Percentiles rank a stretch among this genome's conserved stretches.
Conservation (phyloP, 2,329 filamentous ascomycete species). For the Periconia macrospinosa region DNA sequence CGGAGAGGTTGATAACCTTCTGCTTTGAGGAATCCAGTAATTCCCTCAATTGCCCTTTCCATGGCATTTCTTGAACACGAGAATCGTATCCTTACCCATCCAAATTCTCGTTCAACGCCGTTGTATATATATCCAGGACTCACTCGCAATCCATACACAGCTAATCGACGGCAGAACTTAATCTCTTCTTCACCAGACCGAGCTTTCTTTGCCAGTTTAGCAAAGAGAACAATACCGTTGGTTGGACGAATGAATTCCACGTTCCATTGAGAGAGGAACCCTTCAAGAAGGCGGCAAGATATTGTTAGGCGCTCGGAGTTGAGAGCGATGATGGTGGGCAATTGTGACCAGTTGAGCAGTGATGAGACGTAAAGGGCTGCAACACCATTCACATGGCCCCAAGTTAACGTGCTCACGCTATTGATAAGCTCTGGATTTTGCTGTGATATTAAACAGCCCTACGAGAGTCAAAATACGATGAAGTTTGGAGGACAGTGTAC, state of each 20-base stretch:
- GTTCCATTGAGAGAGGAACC: conserved; percentile 12
- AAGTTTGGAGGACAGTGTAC: conserved; percentile 5
- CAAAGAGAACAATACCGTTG: conserved; percentile 33
- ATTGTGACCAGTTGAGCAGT: conserved; percentile 27
- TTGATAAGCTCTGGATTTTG: conserved; percentile 27
- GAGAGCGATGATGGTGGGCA: conserved; percentile 28
- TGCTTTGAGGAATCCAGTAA: background rate
- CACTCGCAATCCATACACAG: conserved; percentile 19
- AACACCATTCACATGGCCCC: conserved; percentile 20
- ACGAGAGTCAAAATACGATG: background rate
- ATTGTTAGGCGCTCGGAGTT: conserved; percentile 24
- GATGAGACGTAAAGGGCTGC: conserved; percentile 22
- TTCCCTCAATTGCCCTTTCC: conserved; percentile 11
- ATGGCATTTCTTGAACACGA: conserved; percentile 17
- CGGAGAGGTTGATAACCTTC: background rate
- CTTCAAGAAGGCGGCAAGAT: conserved; percentile 21
- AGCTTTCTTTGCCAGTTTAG: conserved; percentile 17
- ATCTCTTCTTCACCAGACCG: conserved; percentile 20
- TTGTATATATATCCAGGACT: conserved; percentile 19
- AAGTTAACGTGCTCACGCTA: conserved; percentile 19
- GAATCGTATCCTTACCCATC: conserved; percentile 33
- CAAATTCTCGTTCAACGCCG: conserved; percentile 30
- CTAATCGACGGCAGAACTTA: conserved; percentile 20
- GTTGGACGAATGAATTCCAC: conserved; percentile 26
- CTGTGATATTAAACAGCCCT: conserved; percentile 37